Base-by-base conservation (phyloP, 2,329 filamentous ascomycete genomes). In the Bisporella sp. region DNA sequence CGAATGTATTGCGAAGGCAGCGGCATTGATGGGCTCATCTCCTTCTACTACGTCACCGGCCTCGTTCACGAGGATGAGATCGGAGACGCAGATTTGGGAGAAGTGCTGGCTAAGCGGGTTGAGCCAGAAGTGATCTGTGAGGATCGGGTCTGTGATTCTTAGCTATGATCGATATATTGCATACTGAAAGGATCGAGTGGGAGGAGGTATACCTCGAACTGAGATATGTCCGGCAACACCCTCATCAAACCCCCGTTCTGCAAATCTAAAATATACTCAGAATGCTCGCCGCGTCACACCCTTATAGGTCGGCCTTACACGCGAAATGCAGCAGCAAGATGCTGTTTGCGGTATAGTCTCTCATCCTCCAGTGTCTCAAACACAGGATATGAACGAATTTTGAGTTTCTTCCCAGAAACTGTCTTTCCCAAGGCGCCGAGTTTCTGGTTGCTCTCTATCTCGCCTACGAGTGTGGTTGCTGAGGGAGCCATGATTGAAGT, bases 91-190 rank as follows among this genome's bases (percentile, higher is more conserved):
- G 48, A 86, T 79, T 48, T 80, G 68, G 5, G 76, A 77, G 66
- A 84, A 85, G 3, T 78, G 73, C 1, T 79, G 73, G 8, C 81
- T 81, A 50, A 85, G 82, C 0, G 82, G 82, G 57, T 85, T 85
- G 4, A 86, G 79, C 54, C 66, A 69, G 50, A 69, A 68, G 51
- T 68, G 63, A 54, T 69, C 66, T 13, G 59, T 65, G 45, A 67
- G 46, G 43, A 66, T 73, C 54, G 62, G 66, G 56, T 68, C 21
- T 21, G 21, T 21, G 21, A 21, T 21, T 21, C 21, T 21, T 21
- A 21, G 21, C 21, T 21, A 21, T 21, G 21, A 21, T 21, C 21
- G 21, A 21, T 21, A 21, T 21, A 21, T 3, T 2, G 21, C 21
- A 21, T 21, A 21, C 21, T 21, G 21, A 21, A 21, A 21, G 21